These are phyloP conservation scores for Neoboletus subvelutipes DNA, from an alignment of 768 basidiomycete genomes.

Conservation along the genomic window DNA sequence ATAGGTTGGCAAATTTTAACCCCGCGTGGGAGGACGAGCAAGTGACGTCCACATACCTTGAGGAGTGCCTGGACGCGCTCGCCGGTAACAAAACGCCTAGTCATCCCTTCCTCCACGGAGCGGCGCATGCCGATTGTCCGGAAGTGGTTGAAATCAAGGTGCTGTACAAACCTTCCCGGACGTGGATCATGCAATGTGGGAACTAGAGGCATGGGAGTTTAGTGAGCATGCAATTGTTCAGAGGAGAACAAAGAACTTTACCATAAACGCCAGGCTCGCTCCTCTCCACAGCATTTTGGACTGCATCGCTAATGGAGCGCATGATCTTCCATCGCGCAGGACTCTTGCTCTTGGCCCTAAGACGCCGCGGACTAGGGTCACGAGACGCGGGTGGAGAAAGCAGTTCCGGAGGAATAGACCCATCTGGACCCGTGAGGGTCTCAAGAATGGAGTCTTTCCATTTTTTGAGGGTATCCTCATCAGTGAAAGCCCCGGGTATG, in stretches of 20 bases:
- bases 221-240: constrained; percentile 5
- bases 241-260: constrained; percentile 33
- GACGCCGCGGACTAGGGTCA: constrained; percentile 76
- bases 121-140: constrained; percentile 95
- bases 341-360: constrained; percentile 74
- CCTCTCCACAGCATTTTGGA: constrained; percentile 65
- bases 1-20: constrained; percentile 9
- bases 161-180: constrained; percentile 77
- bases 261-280: constrained; percentile 72
- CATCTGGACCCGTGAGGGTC: constrained; percentile 60
- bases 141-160: constrained; percentile 95
- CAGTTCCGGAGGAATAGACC: constrained; percentile 69
- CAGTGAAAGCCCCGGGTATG: constrained; percentile 34
- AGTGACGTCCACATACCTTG: constrained; percentile 49
- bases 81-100: constrained; percentile 90
- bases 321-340: constrained; percentile 84
- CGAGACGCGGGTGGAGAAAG: constrained; percentile 80
- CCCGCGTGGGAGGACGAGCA: constrained; percentile 4
- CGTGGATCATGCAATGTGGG: constrained; percentile 68
- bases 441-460: constrained; percentile 64
- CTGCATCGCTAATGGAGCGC: constrained; percentile 74
- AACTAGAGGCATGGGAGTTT: constrained; percentile 39
- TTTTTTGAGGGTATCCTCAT: constrained; percentile 44
- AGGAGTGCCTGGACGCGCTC: constrained; percentile 77
- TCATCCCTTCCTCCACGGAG: constrained; percentile 85